These are phyloP conservation scores for Claviceps spartinae DNA, from an alignment of 2,329 filamentous ascomycete species.

Conservation along the genomic window DNA sequence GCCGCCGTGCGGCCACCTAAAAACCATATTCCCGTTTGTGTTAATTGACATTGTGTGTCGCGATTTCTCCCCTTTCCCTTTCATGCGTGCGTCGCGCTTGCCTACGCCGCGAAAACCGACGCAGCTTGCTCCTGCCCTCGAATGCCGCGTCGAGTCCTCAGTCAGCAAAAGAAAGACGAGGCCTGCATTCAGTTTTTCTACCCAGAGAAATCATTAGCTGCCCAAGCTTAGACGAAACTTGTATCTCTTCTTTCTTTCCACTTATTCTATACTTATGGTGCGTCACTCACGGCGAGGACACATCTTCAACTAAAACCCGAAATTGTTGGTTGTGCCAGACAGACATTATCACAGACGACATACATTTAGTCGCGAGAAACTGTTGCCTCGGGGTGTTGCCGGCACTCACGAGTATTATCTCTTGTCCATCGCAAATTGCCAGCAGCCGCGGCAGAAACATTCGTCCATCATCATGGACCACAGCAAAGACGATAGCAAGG, in stretches of 20 bases:
- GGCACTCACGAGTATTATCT: constrained; percentile 17
- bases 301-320: constrained; percentile 5
- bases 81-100: neutral
- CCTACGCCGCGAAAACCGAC: neutral
- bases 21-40: constrained; percentile 1
- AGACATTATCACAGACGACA: constrained; percentile 5
- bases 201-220: neutral
- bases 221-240: neutral
- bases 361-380: constrained; percentile 7
- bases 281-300: constrained; percentile 5
- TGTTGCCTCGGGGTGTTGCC: constrained; percentile 14
- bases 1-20: constrained; percentile 13
- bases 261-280: constrained; percentile 1
- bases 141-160: neutral
- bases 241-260: neutral
- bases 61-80: neutral
- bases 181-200: neutral
- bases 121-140: neutral
- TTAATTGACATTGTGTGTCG: neutral
- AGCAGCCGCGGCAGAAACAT: constrained; percentile 1
- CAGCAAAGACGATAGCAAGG: constrained; percentile 13
- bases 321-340: constrained; percentile 1
- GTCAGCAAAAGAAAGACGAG: neutral
- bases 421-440: constrained; percentile 10
- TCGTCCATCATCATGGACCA: constrained; percentile 5